phyloP scores from a whole-genome alignment of 192 early-diverging fungal genomes.

The Chytriomyces hyalinus region DNA sequence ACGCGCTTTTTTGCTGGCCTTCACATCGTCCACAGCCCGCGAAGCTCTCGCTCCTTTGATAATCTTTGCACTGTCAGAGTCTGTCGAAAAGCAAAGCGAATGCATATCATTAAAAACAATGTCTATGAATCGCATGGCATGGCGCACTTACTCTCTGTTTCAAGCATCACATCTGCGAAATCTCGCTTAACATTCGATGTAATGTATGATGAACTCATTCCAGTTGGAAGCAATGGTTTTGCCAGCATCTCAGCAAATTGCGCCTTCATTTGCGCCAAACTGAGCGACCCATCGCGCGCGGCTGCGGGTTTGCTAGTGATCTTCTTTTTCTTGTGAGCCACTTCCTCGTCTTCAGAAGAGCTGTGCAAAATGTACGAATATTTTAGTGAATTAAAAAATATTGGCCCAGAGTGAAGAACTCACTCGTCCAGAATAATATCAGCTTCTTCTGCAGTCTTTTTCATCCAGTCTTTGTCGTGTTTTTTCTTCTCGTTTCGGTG shows the following conservation, averaged over 20 bases:
- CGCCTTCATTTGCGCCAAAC: conserved; percentile 30
- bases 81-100: not conserved
- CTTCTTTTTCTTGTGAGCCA: conserved; percentile 16
- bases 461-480: conserved; percentile 76
- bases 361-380: not conserved
- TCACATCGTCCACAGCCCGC: conserved; percentile 13
- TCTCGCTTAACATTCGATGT: conserved; percentile 41
- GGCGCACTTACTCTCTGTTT: conserved; percentile 3
- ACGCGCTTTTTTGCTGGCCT: conserved; percentile 2
- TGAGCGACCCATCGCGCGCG: too few species aligned
- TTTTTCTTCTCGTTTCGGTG: conserved; percentile 53
- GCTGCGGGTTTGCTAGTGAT: not conserved
- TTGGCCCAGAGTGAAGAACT: not conserved
- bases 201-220: conserved; percentile 45
- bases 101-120: not conserved
- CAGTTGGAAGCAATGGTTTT: conserved; percentile 45
- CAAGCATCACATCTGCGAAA: conserved; percentile 37
- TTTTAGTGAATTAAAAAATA: not conserved
- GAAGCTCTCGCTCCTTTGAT: not conserved
- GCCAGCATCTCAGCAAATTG: conserved; percentile 40
- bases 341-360: conserved; percentile 21
- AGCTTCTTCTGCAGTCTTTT: conserved; percentile 77
- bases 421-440: conserved; percentile 80
- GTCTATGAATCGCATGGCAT: too few species aligned
- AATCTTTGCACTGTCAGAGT: not conserved